Evolutionary conservation across 75 land plant genomes (phyloP).

Genomic region (Sequoia sempervirens): DNA sequence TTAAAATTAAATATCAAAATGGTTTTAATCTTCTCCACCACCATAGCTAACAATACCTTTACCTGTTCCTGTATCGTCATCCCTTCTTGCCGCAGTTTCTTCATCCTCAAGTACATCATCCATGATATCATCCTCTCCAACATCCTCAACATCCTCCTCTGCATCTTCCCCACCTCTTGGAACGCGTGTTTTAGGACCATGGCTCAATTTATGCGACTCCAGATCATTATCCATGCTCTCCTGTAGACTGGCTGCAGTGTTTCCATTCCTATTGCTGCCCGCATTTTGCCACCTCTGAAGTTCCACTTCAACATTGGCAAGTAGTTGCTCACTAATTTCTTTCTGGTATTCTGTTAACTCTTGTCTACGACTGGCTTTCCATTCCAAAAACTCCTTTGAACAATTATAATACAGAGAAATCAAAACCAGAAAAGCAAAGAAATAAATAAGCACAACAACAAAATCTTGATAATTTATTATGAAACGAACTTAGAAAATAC

Average conservation of each 20-base stretch:
- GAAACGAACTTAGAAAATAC: neutral
- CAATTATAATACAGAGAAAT: neutral
- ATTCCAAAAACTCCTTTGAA: conserved; percentile 63
- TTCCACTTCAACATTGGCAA: conserved; percentile 74
- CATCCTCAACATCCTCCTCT: conserved; percentile 73
- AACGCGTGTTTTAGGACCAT: conserved; percentile 57
- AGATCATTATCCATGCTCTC: conserved; percentile 67
- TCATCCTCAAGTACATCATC: conserved; percentile 52
- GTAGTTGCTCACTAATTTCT: conserved; percentile 54
- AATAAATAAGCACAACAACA: neutral
- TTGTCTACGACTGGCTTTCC: conserved; percentile 74
- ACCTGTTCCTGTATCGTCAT: conserved; percentile 23
- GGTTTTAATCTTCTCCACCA: neutral
- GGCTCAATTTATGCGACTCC: conserved; percentile 54
- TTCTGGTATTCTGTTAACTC: conserved; percentile 80
- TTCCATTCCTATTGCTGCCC: conserved; percentile 38
- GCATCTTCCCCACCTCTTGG: conserved; percentile 35
- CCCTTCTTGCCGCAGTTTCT: conserved; percentile 27
- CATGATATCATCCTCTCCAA: conserved; percentile 60
- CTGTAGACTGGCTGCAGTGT: conserved; percentile 33
- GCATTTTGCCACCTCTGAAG: conserved; percentile 76
- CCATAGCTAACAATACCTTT: conserved; percentile 2
- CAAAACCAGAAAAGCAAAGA: neutral
- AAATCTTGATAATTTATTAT: neutral
- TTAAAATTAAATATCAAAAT: neutral